phyloP scores from a whole-genome alignment of 1,139 yeast genomes.

The Hemisphaericaspora xylofermentans region DNA sequence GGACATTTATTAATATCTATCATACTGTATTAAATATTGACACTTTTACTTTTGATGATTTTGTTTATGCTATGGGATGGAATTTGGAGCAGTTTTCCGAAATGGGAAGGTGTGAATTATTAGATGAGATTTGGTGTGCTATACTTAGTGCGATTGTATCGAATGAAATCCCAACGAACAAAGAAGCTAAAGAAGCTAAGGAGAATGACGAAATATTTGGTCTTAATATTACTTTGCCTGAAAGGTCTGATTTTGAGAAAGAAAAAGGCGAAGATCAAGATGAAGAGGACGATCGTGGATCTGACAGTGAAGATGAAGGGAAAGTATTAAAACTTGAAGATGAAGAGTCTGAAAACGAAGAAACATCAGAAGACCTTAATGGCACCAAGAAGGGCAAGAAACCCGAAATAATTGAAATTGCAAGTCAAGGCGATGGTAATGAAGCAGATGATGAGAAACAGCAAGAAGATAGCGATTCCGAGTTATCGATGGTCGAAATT shows the following conservation, averaged over 20 bases:
- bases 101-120: conserved; percentile 50
- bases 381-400: neutral
- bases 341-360: conserved; percentile 20
- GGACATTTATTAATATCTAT: conserved; percentile 76
- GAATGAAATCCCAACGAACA: conserved; percentile 30
- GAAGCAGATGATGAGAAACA: conserved; percentile 9
- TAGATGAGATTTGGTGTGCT: conserved; percentile 75
- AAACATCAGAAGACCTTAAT: conserved; percentile 2
- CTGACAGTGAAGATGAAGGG: conserved; percentile 24
- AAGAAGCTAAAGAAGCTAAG: conserved; percentile 22
- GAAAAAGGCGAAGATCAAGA: conserved; percentile 18
- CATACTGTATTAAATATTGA: conserved; percentile 63
- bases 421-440: conserved; percentile 8
- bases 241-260: conserved; percentile 19
- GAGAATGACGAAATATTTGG: conserved; percentile 34
- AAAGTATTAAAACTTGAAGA: conserved; percentile 27
- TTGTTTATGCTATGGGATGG: conserved; percentile 64
- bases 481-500: conserved; percentile 18
- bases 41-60: conserved; percentile 79
- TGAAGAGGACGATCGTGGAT: conserved; percentile 22
- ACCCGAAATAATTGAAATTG: neutral
- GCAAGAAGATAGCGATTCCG: conserved; percentile 5
- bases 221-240: conserved; percentile 43
- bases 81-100: conserved; percentile 41
- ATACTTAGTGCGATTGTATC: conserved; percentile 47